Conservation (phyloP, 2,329 filamentous ascomycete genomes). For the Paecilomyces sp. region DNA sequence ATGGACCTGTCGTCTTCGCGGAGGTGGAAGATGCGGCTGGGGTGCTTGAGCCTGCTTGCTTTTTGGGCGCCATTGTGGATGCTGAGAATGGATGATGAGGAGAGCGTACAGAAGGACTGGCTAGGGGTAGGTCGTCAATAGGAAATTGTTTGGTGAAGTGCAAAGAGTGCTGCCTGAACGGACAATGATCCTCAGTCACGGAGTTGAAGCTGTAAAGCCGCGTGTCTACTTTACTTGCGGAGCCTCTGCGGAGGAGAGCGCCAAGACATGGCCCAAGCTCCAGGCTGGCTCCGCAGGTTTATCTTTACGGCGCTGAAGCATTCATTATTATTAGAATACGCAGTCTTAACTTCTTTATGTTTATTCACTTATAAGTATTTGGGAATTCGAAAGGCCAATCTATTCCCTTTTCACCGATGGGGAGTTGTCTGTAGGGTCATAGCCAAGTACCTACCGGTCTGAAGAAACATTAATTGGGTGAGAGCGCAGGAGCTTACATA, state of each 20-base stretch:
- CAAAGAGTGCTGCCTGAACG: not conserved
- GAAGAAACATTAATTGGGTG: too few species aligned
- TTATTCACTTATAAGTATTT: too few species aligned
- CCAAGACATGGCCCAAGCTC: not conserved
- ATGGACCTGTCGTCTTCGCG: constrained; percentile 16
- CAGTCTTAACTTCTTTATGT: too few species aligned
- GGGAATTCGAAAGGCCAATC: too few species aligned
- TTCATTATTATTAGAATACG: too few species aligned
- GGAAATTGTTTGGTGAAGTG: not conserved
- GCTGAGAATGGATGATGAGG: not conserved
- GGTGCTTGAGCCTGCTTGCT: constrained; percentile 19
- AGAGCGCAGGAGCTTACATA: too few species aligned
- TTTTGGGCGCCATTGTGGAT: constrained; percentile 21
- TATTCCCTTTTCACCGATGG: not conserved
- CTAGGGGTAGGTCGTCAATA: constrained; percentile 6
- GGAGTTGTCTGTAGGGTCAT: too few species aligned
- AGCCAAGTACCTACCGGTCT: too few species aligned
- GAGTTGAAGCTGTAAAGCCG: not conserved
- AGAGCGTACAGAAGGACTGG: constrained; percentile 8
- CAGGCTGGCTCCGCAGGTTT: not conserved
- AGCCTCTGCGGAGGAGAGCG: not conserved
- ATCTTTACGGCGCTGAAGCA: too few species aligned
- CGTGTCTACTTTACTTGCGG: not conserved
- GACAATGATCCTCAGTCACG: not conserved
- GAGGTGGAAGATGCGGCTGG: constrained; percentile 13